Evolutionary conservation across 1,139 yeast genomes (phyloP).

Genomic region (Yarrowia galli): DNA sequence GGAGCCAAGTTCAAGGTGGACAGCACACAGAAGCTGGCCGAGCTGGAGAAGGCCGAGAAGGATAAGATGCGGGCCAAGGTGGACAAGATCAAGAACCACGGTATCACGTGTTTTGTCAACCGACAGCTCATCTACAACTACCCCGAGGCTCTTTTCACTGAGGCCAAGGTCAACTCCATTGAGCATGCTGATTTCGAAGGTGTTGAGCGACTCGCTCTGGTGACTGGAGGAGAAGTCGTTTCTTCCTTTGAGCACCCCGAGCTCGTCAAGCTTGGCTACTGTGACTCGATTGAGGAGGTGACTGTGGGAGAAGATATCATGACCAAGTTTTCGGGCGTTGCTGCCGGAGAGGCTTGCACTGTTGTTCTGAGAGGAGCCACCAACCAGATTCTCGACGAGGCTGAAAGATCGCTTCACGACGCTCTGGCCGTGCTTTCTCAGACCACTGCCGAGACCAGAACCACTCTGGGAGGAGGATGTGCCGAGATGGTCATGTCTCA

Average conservation of each 20-base stretch:
- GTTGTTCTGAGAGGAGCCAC: slow-evolving; percentile 97
- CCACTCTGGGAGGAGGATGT: slow-evolving; percentile 97
- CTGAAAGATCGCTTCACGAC: slow-evolving; percentile 96
- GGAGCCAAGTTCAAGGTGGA: slow-evolving; percentile 98
- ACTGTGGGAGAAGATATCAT: slow-evolving; percentile 88
- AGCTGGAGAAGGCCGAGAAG: slow-evolving; percentile 93
- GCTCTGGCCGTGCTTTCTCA: slow-evolving; percentile 95
- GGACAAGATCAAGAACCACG: slow-evolving; percentile 80
- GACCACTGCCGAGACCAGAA: slow-evolving; percentile 92
- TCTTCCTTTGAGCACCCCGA: slow-evolving; percentile 96
- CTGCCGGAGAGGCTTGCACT: slow-evolving; percentile 96
- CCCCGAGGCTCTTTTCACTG: slow-evolving; percentile 95
- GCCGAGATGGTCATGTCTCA: slow-evolving; percentile 98
- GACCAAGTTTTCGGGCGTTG: slow-evolving; percentile 91
- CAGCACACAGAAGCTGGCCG: slow-evolving; percentile 92
- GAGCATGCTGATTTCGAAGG: slow-evolving; percentile 99
- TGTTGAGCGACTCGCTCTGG: slow-evolving; percentile 93
- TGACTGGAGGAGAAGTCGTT: slow-evolving; percentile 97
- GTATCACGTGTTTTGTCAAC: slow-evolving; percentile 89
- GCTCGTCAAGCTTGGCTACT: slow-evolving; percentile 81
- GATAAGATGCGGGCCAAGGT: slow-evolving; percentile 91
- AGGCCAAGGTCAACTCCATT: slow-evolving; percentile 84
- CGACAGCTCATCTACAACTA: slow-evolving; percentile 96
- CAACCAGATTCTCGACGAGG: slow-evolving; percentile 93
- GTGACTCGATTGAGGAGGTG: slow-evolving; percentile 89